Evolutionary conservation across 2,329 filamentous ascomycete species (phyloP).

Genomic region (Cryphonectria naterciae): DNA sequence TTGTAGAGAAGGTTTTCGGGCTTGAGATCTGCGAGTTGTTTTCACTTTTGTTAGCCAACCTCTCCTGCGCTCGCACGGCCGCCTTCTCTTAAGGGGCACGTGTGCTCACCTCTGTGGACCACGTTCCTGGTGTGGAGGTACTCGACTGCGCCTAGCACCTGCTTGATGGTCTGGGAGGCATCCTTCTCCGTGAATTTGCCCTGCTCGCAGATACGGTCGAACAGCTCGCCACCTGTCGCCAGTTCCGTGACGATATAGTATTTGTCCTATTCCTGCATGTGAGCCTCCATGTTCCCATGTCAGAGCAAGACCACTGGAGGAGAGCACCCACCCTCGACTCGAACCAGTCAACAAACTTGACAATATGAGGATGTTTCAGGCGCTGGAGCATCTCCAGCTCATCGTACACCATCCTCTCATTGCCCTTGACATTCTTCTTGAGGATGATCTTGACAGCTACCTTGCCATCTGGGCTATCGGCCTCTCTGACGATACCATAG

Average conservation of each 20-base stretch:
- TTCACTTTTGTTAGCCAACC: constrained; percentile 5
- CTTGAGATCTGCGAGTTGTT: constrained; percentile 74
- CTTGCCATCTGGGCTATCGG: constrained; percentile 80
- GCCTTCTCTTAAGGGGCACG: neutral
- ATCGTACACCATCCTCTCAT: constrained; percentile 98
- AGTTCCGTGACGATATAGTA: constrained; percentile 99
- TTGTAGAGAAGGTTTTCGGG: constrained; percentile 97
- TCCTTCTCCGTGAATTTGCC: constrained; percentile 99
- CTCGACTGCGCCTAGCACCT: constrained; percentile 89
- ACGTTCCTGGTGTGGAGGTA: constrained; percentile 95
- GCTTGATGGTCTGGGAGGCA: constrained; percentile 91
- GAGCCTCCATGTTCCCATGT: neutral
- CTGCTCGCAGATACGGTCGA: constrained; percentile 97
- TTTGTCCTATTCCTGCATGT: constrained; percentile 73
- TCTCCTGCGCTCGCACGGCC: neutral
- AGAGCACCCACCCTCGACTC: constrained; percentile 78
- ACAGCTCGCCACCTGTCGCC: constrained; percentile 93
- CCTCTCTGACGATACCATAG: constrained; percentile 97
- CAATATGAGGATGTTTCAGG: constrained; percentile 92
- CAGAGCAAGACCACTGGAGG: neutral
- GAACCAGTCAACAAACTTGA: constrained; percentile 98
- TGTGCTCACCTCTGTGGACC: constrained; percentile 80
- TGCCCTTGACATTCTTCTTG: constrained; percentile 98
- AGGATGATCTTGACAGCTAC: constrained; percentile 98
- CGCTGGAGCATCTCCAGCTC: constrained; percentile 92